phyloP scores from a whole-genome alignment of 352 stramenopile genomes.

The Phytopythium montanum region DNA sequence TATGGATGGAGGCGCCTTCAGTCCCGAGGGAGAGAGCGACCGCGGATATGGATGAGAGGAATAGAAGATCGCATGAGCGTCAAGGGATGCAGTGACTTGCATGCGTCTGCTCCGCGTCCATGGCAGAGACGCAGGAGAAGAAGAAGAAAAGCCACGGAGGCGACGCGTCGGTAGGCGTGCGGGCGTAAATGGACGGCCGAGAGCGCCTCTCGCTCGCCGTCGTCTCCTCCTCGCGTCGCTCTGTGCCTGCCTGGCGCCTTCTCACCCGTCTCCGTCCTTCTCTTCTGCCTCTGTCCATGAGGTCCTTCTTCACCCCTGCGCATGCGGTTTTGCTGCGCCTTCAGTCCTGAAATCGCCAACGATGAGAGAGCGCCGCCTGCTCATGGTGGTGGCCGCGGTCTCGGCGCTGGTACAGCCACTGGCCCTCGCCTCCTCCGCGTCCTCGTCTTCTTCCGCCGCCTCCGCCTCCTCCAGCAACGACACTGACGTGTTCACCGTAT shows the following conservation, averaged over 20 bases:
- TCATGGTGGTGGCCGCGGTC: background rate
- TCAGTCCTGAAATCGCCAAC: background rate
- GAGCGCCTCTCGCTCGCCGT: background rate
- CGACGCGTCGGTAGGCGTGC: background rate
- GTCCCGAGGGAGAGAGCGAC: background rate
- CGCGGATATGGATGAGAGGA: background rate
- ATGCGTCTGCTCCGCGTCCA: background rate
- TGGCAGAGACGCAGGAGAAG: background rate
- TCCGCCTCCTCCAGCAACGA: background rate
- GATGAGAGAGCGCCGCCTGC: background rate
- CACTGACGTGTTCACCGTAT: background rate
- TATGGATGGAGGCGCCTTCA: too few relatives aligned
- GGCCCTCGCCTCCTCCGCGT: background rate
- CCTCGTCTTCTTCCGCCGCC: constrained; percentile 2
- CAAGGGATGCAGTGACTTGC: background rate
- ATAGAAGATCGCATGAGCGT: background rate
- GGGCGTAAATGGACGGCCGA: background rate
- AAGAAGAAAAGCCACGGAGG: background rate
- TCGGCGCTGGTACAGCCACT: background rate
- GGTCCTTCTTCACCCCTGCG: background rate
- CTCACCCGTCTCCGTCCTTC: background rate
- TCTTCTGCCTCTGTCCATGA: background rate
- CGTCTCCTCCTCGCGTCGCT: background rate
- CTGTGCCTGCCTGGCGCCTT: background rate
- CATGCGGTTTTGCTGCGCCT: background rate